Conservation (phyloP, 768 basidiomycete genomes). For the Leucogyrophana mollusca region DNA sequence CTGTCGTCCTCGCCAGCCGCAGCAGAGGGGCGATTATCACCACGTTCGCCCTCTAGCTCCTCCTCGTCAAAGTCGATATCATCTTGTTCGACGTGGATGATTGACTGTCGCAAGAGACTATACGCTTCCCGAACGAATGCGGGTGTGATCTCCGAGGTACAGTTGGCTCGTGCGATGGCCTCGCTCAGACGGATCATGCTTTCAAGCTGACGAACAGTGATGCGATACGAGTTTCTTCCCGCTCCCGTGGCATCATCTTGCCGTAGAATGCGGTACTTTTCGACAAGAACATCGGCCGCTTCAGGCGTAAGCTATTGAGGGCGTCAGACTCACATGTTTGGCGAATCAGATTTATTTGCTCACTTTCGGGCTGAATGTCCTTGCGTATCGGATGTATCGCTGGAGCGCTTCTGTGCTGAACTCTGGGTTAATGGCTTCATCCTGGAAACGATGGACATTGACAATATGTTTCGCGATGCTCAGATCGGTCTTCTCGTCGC, state of each 20-base stretch:
- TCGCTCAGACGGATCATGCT: slow-evolving; percentile 98
- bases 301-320: slow-evolving; percentile 78
- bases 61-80: slow-evolving; percentile 98
- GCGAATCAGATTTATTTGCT: neutral
- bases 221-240: slow-evolving; percentile 91
- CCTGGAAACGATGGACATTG: slow-evolving; percentile 93
- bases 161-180: slow-evolving; percentile 96
- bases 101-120: slow-evolving; percentile 90
- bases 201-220: slow-evolving; percentile 96
- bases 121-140: slow-evolving; percentile 96
- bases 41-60: slow-evolving; percentile 60
- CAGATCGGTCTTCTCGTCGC: slow-evolving; percentile 87
- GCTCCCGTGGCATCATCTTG: slow-evolving; percentile 91
- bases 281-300: slow-evolving; percentile 89
- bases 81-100: slow-evolving; percentile 99
- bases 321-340: slow-evolving; percentile 11
- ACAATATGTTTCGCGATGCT: slow-evolving; percentile 97
- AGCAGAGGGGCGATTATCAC: slow-evolving; percentile 32
- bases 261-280: slow-evolving; percentile 89
- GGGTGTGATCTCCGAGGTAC: slow-evolving; percentile 94
- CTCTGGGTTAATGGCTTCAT: slow-evolving; percentile 93
- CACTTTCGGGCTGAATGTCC: slow-evolving; percentile 98
- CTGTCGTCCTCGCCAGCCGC: slow-evolving; percentile 46
- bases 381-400: slow-evolving; percentile 93
- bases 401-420: slow-evolving; percentile 97